A percentile compares a stretch with the other conserved stretches of the same genome.
Conservation (phyloP, 2,329 filamentous ascomycete genomes). For the Akanthomyces muscarius region DNA sequence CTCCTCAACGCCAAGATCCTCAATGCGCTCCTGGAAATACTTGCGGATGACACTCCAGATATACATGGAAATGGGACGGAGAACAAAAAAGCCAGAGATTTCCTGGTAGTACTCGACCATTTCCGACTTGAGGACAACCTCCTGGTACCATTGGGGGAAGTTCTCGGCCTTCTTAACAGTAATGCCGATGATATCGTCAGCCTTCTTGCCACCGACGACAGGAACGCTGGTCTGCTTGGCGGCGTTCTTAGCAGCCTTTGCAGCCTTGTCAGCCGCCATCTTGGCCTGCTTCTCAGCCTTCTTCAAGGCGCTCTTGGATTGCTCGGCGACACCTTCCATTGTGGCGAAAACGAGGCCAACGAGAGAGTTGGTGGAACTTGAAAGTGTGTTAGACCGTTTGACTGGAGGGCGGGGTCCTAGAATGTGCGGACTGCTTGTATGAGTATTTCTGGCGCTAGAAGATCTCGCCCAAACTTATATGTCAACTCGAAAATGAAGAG, state of each 20-base stretch:
- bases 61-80: constrained; percentile 67
- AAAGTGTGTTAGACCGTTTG: background rate
- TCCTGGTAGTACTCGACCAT: constrained; percentile 95
- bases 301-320: constrained; percentile 61
- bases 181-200: constrained; percentile 76
- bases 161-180: constrained; percentile 80
- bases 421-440: background rate
- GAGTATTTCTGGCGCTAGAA: background rate
- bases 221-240: constrained; percentile 36
- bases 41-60: constrained; percentile 63
- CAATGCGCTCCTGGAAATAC: constrained; percentile 72
- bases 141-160: constrained; percentile 94
- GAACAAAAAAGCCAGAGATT: constrained; percentile 95
- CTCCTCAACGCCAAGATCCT: constrained; percentile 89
- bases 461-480: constrained; percentile 9
- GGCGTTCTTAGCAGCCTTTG: constrained; percentile 57
- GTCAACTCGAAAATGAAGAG: background rate
- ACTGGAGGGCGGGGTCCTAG: constrained; percentile 5
- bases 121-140: constrained; percentile 93
- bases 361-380: constrained; percentile 11
- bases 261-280: constrained; percentile 57
- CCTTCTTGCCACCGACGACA: constrained; percentile 56
- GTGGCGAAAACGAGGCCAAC: constrained; percentile 17
- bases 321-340: constrained; percentile 33
- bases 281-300: constrained; percentile 63